Evolutionary conservation across 2,329 filamentous ascomycete genomes (phyloP).

Genomic region (Gnomoniopsis smithogilvyi): DNA sequence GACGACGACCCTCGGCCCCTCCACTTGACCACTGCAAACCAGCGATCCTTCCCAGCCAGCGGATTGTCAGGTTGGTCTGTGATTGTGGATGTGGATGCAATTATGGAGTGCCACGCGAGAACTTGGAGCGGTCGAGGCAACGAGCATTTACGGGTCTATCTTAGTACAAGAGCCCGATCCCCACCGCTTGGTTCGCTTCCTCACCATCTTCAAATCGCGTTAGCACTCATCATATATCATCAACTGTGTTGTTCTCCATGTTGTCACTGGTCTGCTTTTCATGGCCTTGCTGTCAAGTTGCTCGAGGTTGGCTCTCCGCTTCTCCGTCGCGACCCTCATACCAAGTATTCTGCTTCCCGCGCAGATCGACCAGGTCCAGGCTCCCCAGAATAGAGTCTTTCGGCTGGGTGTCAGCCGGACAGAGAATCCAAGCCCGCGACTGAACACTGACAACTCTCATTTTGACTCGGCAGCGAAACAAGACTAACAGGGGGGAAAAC

Average conservation of each 20-base stretch:
- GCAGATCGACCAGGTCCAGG: not conserved
- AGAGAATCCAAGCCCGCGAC: not conserved
- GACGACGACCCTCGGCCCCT: not conserved
- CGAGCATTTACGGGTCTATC: no score
- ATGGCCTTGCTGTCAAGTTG: no score
- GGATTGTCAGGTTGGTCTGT: not conserved
- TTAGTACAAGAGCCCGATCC: no score
- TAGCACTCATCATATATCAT: no score
- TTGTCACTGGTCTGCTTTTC: no score
- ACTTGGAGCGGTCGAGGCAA: not conserved
- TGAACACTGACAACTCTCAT: not conserved
- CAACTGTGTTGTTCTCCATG: no score
- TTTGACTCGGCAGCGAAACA: not conserved
- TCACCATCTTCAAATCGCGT: not conserved
- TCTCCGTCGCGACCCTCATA: not conserved
- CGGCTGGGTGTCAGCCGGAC: not conserved
- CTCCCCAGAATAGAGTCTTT: not conserved
- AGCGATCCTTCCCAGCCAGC: not conserved
- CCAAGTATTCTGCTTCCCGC: not conserved
- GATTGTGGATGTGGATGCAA: no score
- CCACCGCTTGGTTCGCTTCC: not conserved
- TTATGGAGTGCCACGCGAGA: slow-evolving; percentile 17
- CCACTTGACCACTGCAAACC: no score
- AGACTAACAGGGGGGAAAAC: not conserved
- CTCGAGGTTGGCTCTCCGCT: no score